These are phyloP conservation scores for Suhomyces guaymorum DNA, from an alignment of 1,139 yeast species.

Conservation along the genomic window DNA sequence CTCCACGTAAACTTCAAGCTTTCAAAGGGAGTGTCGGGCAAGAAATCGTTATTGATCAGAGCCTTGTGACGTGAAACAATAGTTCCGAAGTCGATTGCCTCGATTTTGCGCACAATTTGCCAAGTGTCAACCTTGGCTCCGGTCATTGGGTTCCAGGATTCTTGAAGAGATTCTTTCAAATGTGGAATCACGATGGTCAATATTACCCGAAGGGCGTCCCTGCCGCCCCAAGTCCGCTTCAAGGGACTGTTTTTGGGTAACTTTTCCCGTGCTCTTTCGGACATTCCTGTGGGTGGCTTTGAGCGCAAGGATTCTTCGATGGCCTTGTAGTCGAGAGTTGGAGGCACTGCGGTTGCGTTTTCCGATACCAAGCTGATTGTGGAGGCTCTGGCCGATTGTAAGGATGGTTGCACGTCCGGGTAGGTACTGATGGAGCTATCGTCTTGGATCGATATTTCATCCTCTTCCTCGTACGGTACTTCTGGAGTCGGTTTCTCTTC, in stretches of 20 bases:
- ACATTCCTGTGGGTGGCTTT: constrained; percentile 62
- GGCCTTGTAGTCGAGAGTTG: constrained; percentile 18
- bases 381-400: constrained; percentile 3
- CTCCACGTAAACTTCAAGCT: constrained; percentile 63
- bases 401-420: constrained; percentile 4
- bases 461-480: constrained; percentile 1
- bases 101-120: constrained; percentile 43
- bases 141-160: constrained; percentile 33
- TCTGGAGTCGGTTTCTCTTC: neutral
- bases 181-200: constrained; percentile 45
- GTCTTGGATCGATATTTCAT: constrained; percentile 4
- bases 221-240: constrained; percentile 61
- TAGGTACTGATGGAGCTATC: constrained; percentile 2
- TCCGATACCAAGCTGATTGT: constrained; percentile 2
- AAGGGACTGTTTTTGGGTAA: constrained; percentile 52
- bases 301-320: constrained; percentile 40
- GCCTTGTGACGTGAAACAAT: constrained; percentile 22
- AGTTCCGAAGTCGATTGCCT: constrained; percentile 29
- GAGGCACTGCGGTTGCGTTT: neutral
- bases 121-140: constrained; percentile 30
- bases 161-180: constrained; percentile 36
- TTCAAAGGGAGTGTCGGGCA: constrained; percentile 44
- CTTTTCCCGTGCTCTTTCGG: constrained; percentile 60
- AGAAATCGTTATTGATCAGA: constrained; percentile 34
- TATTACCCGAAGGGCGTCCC: constrained; percentile 48